These are phyloP conservation scores for Geotrichum carabidarum DNA, from an alignment of 1,139 yeast genomes.

Conservation along the genomic window DNA sequence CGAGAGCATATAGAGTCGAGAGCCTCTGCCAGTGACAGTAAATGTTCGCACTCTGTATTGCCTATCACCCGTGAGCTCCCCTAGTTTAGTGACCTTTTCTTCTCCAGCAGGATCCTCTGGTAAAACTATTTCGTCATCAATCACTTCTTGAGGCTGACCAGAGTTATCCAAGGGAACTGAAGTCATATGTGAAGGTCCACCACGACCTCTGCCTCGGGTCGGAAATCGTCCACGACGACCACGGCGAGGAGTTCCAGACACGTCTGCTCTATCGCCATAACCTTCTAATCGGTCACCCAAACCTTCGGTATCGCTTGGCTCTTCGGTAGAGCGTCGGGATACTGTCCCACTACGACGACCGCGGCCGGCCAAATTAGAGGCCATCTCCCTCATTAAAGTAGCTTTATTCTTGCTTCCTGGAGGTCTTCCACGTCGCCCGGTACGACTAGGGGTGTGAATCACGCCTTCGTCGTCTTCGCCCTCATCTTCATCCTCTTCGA, in stretches of 20 bases:
- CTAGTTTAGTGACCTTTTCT: slow-evolving; percentile 62
- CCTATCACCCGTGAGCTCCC: slow-evolving; percentile 70
- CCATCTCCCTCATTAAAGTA: slow-evolving; percentile 24
- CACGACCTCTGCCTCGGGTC: slow-evolving; percentile 25
- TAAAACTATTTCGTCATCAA: slow-evolving; percentile 77
- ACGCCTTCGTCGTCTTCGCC: slow-evolving; percentile 26
- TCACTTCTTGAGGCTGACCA: slow-evolving; percentile 49
- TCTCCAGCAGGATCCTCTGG: slow-evolving; percentile 80
- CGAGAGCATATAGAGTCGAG: slow-evolving; percentile 73
- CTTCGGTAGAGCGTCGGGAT: slow-evolving; percentile 24
- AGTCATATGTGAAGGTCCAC: slow-evolving; percentile 23
- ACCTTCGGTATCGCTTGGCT: slow-evolving; percentile 24
- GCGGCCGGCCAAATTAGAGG: slow-evolving; percentile 8
- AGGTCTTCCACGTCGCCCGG: slow-evolving; percentile 37
- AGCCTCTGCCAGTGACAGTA: slow-evolving; percentile 66
- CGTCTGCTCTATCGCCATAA: not conserved
- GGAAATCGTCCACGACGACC: slow-evolving; percentile 26
- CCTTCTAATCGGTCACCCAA: slow-evolving; percentile 23
- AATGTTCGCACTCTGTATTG: slow-evolving; percentile 77
- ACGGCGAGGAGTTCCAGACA: slow-evolving; percentile 26
- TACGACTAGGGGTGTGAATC: slow-evolving; percentile 12
- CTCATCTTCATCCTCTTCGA: slow-evolving; percentile 19
- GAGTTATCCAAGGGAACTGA: slow-evolving; percentile 39
- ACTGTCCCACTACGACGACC: slow-evolving; percentile 14
- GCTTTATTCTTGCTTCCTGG: slow-evolving; percentile 33